Evolutionary conservation across 208 protist genomes (phyloP).

Genomic region (Zelonia costaricensis): DNA sequence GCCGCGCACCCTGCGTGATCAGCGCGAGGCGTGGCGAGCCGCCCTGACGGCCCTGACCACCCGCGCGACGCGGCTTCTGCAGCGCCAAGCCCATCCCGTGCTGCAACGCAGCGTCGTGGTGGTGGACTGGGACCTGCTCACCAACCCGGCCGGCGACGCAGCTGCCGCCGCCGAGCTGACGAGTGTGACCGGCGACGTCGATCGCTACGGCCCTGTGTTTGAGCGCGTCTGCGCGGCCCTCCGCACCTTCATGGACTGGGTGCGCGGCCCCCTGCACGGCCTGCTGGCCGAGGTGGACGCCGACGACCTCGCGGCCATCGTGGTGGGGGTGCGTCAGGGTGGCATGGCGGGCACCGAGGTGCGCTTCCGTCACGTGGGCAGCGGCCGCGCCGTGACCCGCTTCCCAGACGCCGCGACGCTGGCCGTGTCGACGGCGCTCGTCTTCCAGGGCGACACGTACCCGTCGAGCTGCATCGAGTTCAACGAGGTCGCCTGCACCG

Average conservation of each 20-base stretch:
- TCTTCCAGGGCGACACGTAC: conserved; percentile 21
- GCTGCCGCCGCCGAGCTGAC: background rate
- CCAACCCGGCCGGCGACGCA: background rate
- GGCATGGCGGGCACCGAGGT: conserved; percentile 23
- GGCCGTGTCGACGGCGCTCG: conserved; percentile 1
- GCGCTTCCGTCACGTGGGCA: conserved; percentile 28
- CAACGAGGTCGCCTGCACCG: conserved; percentile 43
- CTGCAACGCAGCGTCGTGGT: conserved; percentile 41
- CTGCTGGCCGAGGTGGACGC: conserved; percentile 31
- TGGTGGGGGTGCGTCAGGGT: conserved; percentile 22
- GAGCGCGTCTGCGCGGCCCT: conserved; percentile 30
- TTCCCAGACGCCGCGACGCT: conserved; percentile 10
- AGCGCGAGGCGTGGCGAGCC: conserved; percentile 24
- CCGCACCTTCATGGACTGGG: conserved; percentile 30
- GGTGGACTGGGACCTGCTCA: conserved; percentile 51
- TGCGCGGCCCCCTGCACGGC: conserved; percentile 24
- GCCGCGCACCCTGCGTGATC: conserved; percentile 12
- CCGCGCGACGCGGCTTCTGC: conserved; percentile 42
- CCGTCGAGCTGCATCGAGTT: conserved; percentile 50
- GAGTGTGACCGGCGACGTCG: conserved; percentile 21
- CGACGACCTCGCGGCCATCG: conserved; percentile 32
- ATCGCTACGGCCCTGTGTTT: conserved; percentile 21
- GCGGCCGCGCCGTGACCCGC: conserved; percentile 12
- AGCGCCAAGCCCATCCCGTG: conserved; percentile 47
- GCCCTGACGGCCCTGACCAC: conserved; percentile 31